These are phyloP conservation scores for Penicillium canariense DNA, from an alignment of 495 filamentous ascomycete genomes.

Conservation along the genomic window DNA sequence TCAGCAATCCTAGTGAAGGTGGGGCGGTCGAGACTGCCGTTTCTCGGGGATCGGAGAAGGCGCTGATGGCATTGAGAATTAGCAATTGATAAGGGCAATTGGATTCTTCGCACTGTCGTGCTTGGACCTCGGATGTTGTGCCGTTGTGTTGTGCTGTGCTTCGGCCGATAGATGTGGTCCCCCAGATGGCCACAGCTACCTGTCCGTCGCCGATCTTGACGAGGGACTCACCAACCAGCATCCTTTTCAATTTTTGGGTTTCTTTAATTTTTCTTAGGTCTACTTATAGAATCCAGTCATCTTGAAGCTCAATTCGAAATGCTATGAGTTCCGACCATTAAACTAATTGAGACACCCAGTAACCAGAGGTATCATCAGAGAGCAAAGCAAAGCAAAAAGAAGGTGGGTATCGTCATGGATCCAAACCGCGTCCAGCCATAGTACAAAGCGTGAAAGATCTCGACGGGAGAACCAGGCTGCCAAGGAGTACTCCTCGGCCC, in stretches of 20 bases:
- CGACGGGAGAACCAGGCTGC: neutral
- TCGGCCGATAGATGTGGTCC: neutral
- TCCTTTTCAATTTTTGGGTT: neutral
- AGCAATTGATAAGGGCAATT: neutral
- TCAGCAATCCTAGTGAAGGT: conserved; percentile 18
- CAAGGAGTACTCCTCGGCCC: neutral
- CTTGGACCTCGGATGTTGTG: neutral
- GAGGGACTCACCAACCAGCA: neutral
- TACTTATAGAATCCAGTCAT: neutral
- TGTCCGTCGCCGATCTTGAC: neutral
- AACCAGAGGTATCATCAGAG: neutral
- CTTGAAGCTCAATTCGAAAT: neutral
- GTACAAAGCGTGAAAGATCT: conserved; percentile 13
- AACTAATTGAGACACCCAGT: neutral
- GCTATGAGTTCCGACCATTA: neutral
- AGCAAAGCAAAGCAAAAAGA: conserved; percentile 21
- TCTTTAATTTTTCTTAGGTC: neutral
- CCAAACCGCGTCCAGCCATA: conserved; percentile 21
- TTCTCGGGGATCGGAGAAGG: neutral
- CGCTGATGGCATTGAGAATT: neutral
- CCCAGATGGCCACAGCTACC: too few relatives aligned
- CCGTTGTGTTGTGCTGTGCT: neutral
- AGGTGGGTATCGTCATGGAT: conserved; percentile 41
- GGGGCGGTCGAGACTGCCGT: too few relatives aligned
- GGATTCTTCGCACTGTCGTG: too few relatives aligned